Evolutionary conservation across 169 alveolate species (phyloP).

Genomic region (Cryptosporidium ubiquitum): DNA sequence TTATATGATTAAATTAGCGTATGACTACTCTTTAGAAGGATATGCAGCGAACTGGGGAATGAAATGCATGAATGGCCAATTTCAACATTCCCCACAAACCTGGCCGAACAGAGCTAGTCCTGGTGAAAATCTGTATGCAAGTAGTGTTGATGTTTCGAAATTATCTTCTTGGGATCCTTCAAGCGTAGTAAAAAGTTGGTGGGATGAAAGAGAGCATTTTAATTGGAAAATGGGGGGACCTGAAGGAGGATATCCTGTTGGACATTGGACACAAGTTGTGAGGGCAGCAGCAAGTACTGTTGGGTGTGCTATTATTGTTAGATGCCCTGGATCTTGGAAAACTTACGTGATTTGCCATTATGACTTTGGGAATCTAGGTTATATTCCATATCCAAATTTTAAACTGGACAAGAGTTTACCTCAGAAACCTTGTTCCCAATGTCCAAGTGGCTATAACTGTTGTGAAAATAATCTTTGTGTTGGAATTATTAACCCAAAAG

Average conservation of each 20-base stretch:
- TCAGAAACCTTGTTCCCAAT: slow-evolving; percentile 70
- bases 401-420: slow-evolving; percentile 41
- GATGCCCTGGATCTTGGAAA: slow-evolving; percentile 78
- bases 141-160: slow-evolving; percentile 74
- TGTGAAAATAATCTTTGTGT: slow-evolving; percentile 73
- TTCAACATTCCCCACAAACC: slow-evolving; percentile 62
- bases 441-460: slow-evolving; percentile 73
- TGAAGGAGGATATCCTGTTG: slow-evolving; percentile 76
- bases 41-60: slow-evolving; percentile 79
- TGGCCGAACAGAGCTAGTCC: slow-evolving; percentile 81
- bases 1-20: slow-evolving; percentile 75
- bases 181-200: slow-evolving; percentile 77
- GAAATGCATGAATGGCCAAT: slow-evolving; percentile 74
- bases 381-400: slow-evolving; percentile 75
- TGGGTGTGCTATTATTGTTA: slow-evolving; percentile 78
- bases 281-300: slow-evolving; percentile 80
- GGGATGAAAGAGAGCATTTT: slow-evolving; percentile 79
- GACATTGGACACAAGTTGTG: slow-evolving; percentile 80
- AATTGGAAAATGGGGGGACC: slow-evolving; percentile 76
- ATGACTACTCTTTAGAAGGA: slow-evolving; percentile 76
- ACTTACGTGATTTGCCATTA: slow-evolving; percentile 79
- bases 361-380: slow-evolving; percentile 78
- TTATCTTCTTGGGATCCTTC: slow-evolving; percentile 77
- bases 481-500: slow-evolving; percentile 58
- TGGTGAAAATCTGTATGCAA: slow-evolving; percentile 78